These are phyloP conservation scores for Trichosanthes cucumerina DNA, from an alignment of 306 rosid species.

Conservation along the genomic window DNA sequence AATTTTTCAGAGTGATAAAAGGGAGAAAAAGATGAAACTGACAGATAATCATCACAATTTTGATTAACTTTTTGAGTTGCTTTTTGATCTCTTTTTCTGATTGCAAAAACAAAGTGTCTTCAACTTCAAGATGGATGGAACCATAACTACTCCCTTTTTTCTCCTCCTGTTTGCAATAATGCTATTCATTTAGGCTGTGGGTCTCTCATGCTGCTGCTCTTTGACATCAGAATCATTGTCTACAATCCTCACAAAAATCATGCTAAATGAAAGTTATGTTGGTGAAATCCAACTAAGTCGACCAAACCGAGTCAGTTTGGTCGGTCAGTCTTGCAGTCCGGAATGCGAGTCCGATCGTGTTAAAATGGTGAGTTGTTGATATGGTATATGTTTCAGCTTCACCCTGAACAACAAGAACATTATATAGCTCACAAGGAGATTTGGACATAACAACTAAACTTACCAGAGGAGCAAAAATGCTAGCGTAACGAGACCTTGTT, in stretches of 20 bases:
- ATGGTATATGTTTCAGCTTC: not conserved
- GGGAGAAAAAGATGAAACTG: not conserved
- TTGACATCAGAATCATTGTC: not conserved
- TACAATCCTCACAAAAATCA: not conserved
- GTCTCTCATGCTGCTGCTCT: not conserved
- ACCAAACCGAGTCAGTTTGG: not conserved
- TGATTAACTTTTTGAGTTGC: constrained; percentile 4
- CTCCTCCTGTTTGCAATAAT: not conserved
- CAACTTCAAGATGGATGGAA: not conserved
- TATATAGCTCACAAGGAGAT: not conserved
- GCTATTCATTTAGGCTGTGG: not conserved
- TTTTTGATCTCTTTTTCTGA: not conserved
- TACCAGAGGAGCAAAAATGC: not conserved
- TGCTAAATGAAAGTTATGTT: not conserved
- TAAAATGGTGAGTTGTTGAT: not conserved
- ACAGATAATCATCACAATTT: not conserved
- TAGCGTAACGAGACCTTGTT: not conserved
- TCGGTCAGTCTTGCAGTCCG: not conserved
- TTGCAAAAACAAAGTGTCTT: not conserved
- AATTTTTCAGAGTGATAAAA: not conserved
- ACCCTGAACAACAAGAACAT: not conserved
- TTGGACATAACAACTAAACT: not conserved
- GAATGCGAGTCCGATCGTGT: not conserved
- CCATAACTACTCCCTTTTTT: not conserved
- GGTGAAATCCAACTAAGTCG: not conserved